Evolutionary conservation across 164 flowering plant species (phyloP).

Genomic region (Chimonanthus praecox): DNA sequence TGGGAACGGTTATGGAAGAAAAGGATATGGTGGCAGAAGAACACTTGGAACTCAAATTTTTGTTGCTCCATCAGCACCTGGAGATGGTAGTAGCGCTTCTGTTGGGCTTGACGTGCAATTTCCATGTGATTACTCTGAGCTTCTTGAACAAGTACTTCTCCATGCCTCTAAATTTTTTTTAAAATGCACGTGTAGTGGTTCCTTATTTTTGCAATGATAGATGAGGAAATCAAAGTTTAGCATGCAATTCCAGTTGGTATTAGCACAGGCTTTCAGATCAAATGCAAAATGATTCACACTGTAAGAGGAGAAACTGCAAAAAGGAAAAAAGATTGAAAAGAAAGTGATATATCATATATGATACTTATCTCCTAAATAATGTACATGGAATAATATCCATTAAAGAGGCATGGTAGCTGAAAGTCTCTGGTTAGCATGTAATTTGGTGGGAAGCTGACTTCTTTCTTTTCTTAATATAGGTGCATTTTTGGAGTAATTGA

Average conservation of each 20-base stretch:
- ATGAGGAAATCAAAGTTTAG: background rate
- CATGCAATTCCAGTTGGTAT: background rate
- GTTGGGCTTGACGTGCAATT: constrained; percentile 45
- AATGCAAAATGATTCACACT: no score
- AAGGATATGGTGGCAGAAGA: constrained; percentile 1
- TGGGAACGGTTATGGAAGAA: background rate
- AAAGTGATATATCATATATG: background rate
- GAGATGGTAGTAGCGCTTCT: constrained; percentile 28
- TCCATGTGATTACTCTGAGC: constrained; percentile 67
- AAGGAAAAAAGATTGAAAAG: background rate
- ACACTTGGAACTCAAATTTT: constrained; percentile 13
- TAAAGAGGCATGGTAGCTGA: no score
- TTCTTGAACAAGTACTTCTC: constrained; percentile 61
- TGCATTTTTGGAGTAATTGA: background rate
- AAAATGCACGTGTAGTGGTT: background rate
- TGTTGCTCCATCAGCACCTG: constrained; percentile 22
- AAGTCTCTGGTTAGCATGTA: no score
- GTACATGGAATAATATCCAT: no score
- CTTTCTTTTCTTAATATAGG: background rate
- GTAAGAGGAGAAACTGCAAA: background rate
- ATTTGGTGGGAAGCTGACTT: no score
- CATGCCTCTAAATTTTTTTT: background rate
- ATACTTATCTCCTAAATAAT: background rate
- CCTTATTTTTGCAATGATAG: background rate
- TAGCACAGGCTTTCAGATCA: background rate